Percentiles rank a stretch among this genome's conserved stretches.
These are phyloP conservation scores for Solidago caesia DNA, from an alignment of 129 eudicot species.

Conservation along the genomic window DNA sequence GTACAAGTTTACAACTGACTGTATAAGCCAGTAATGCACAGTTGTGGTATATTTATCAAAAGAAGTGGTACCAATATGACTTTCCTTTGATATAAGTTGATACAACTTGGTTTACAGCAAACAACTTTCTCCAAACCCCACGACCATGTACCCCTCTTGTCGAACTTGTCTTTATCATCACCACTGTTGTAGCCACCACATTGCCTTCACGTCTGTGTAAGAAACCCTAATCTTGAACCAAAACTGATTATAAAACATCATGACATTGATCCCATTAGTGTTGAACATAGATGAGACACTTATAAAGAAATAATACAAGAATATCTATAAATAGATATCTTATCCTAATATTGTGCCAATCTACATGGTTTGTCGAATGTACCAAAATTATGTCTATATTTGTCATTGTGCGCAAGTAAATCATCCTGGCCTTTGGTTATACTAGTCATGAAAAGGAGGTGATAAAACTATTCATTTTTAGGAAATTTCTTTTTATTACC, in stretches of 20 bases:
- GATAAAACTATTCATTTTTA: too few relatives aligned
- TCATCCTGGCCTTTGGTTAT: too few relatives aligned
- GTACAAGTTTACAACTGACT: too few relatives aligned
- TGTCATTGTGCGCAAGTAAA: too few relatives aligned
- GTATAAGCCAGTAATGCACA: too few relatives aligned
- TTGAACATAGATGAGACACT: not conserved
- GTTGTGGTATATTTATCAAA: too few relatives aligned
- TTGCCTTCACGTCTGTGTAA: not conserved
- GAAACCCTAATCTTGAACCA: not conserved
- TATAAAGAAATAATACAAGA: not conserved
- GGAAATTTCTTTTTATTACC: too few relatives aligned
- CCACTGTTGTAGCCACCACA: not conserved
- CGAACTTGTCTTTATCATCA: not conserved
- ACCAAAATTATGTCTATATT: too few relatives aligned
- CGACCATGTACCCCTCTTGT: not conserved
- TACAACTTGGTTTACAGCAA: not conserved
- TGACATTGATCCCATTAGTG: not conserved
- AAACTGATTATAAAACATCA: not conserved
- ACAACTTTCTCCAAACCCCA: not conserved
- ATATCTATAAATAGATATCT: not conserved
- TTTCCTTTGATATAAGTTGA: not conserved
- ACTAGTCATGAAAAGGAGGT: too few relatives aligned
- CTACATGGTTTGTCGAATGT: constrained; percentile 1
- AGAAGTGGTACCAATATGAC: too few relatives aligned
- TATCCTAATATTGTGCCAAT: not conserved